Evolutionary conservation across 73 alveolate genomes (phyloP), one percentile per base, ranked within the genome.

Genomic region (Tetrahymena malaccensis): DNA sequence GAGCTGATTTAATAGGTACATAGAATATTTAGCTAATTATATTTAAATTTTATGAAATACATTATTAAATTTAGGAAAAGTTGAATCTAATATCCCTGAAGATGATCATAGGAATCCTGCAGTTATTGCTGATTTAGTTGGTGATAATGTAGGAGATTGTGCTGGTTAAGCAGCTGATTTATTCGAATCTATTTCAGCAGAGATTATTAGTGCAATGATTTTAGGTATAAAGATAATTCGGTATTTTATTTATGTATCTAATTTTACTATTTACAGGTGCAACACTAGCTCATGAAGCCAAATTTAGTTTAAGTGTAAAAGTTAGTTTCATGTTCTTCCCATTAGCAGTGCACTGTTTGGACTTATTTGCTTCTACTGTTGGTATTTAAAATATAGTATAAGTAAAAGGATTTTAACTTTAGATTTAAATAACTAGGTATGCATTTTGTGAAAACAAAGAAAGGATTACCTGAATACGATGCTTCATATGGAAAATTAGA

Each of bases 71-170:
- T 40, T 55, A 55, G 98, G 98, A n/a, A 98, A 98, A 93, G 98
- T 98, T 44, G 99, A 98, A 93, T 93, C 94, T 43, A 98, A 97
- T 43, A 98, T 98, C 50, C 99, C 99, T 43, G 99, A 98, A 94
- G 99, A 98, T 94, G 99, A 98, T 94, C 99, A 98, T 3, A 97
- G 99, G 43, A 98, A 98, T 93, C 99, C 99, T 40, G 99, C 99
- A 31, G 99, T 98, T 15, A 96, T 98, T 40, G 99, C 99, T 31
- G 99, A 98, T 95, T 93, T 98, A 89, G 99, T 98, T 27, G 99
- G 99, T 22, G 99, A 98, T 96, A 98, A 98, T 94, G 99, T 98
- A 94, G 99, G 99, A 56, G 99, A 98, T 95, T 98, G 99, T 93
- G 99, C 99, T 33, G 99, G 99, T 27, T 97, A 98, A 95, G 96